Base-by-base conservation (phyloP, 2,329 filamentous ascomycete genomes). In the Colletotrichum phormii region DNA sequence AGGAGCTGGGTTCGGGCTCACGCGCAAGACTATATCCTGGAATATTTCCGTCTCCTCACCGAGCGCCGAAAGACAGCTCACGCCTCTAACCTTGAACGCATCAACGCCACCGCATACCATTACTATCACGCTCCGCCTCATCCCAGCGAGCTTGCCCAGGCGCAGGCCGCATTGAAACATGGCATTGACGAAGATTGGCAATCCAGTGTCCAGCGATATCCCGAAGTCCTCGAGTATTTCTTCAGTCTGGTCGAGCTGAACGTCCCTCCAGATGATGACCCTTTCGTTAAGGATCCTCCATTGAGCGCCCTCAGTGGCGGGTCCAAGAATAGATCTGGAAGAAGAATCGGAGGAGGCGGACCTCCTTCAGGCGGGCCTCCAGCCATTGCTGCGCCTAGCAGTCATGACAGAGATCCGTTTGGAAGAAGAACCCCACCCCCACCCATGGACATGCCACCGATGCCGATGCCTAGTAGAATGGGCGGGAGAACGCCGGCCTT, bases 131-230 rank as follows among this genome's bases (percentile, higher is more conserved):
- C 86, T 2, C 86, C 85, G 29, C 90, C 90, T 31, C 89, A 92
- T 73, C 90, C 89, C 31, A 86, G 83, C 75, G 88, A 94, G 78
- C 88, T 95, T 64, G 84, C 87, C 51, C 87, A 89, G 69, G 93
- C 92, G 29, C 89, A 94, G 78, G 86, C 86, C 18, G 86, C 88
- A 61, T 86, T 94, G 73, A 94, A 94, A 82, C 88, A 90, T 62
- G 93, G 92, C 73, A 93, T 95, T 77, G 93, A 95, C 77, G 91
- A 93, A 74, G 93, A 95, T 83, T 96, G 93, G 93, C 89, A 92
- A 77, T 87, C 89, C 35, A 92, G 91, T 60, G 93, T 95, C 51
- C 89, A 94, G 77, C 88, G 91, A 67, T 96, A 95, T 77, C 94
- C 93, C 5, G 92, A 95, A 79, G 91, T 95, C n/a, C 85, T 96